phyloP scores from a whole-genome alignment of 164 flowering plant species.

The Macadamia integrifolia region DNA sequence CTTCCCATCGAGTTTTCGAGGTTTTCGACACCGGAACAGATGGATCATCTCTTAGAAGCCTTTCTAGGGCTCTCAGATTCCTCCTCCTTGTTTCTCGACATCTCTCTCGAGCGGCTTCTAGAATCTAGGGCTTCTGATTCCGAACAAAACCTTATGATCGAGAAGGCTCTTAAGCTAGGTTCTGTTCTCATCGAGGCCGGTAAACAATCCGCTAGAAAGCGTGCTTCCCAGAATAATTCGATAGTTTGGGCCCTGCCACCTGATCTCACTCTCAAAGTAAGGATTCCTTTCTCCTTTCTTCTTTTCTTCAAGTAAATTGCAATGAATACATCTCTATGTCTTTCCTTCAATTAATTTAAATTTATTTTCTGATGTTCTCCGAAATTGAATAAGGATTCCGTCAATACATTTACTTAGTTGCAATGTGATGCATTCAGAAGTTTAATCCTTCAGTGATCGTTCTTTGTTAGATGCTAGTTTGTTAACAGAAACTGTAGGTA shows the following conservation, averaged over 20 bases:
- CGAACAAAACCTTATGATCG: constrained; percentile 46
- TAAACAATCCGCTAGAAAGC: constrained; percentile 51
- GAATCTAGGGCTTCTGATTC: constrained; percentile 41
- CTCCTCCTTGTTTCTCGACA: constrained; percentile 37
- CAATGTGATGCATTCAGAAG: no score
- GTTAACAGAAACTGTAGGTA: background rate
- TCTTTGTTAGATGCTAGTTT: background rate
- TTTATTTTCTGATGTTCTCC: background rate
- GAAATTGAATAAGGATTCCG: no score
- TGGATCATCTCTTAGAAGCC: constrained; percentile 43
- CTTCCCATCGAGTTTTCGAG: constrained; percentile 6
- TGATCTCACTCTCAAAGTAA: constrained; percentile 80
- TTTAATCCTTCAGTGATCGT: no score
- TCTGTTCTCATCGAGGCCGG: constrained; percentile 54
- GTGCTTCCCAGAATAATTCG: constrained; percentile 60
- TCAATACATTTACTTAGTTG: no score
- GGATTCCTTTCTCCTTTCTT: background rate
- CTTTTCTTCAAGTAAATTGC: background rate
- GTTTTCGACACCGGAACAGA: constrained; percentile 9
- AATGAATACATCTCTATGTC: background rate
- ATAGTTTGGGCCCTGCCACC: constrained; percentile 67
- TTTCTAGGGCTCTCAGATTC: constrained; percentile 47
- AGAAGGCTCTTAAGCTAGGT: constrained; percentile 52
- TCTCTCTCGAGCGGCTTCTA: constrained; percentile 57
- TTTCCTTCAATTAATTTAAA: background rate